phyloP scores from a whole-genome alignment of 176 grass and related monocot genomes.

The Carex myosuroides region DNA sequence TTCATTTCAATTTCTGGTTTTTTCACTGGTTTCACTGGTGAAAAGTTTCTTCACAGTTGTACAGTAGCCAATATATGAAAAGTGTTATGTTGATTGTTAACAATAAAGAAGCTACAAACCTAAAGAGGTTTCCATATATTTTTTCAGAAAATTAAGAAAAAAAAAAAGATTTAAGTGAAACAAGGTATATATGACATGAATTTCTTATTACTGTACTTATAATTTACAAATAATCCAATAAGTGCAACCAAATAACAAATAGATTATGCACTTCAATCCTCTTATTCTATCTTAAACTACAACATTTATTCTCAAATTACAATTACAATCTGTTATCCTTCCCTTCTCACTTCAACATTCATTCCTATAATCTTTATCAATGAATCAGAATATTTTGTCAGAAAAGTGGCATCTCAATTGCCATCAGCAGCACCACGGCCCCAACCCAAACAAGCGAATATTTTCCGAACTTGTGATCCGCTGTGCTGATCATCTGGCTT shows the following conservation, averaged over 20 bases:
- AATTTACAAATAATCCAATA: background rate
- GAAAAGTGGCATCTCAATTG: background rate
- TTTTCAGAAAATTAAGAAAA: background rate
- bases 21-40: background rate
- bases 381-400: background rate
- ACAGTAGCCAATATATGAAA: background rate
- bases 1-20: background rate
- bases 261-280: background rate
- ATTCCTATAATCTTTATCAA: background rate
- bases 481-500: background rate
- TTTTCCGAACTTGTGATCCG: slow-evolving; percentile 25
- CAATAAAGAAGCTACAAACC: background rate
- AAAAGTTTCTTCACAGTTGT: background rate
- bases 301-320: background rate
- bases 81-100: background rate
- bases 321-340: background rate
- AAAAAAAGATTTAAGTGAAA: too few relatives aligned
- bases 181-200: background rate
- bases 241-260: background rate
- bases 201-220: background rate
- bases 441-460: slow-evolving; percentile 43
- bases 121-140: background rate
- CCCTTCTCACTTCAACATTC: background rate
- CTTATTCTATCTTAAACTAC: background rate
- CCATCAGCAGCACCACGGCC: background rate